Percentiles rank a stretch among this genome's conserved stretches.
Evolutionary conservation across 345 rosid genomes (phyloP).

Genomic region (Syzygium oleosum): DNA sequence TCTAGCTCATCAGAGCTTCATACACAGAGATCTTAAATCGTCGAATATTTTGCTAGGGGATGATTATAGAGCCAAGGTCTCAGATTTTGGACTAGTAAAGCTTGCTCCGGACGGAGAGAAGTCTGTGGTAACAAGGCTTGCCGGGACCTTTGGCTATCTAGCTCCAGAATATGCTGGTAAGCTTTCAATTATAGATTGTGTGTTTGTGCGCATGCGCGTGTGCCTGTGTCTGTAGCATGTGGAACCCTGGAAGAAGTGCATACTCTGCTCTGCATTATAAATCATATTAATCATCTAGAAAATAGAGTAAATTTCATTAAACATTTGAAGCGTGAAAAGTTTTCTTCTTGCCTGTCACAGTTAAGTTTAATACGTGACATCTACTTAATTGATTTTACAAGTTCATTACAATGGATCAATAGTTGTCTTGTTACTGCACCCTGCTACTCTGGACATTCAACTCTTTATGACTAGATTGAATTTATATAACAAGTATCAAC

Average conservation of each 20-base stretch:
- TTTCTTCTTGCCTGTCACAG: background rate
- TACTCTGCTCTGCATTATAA: background rate
- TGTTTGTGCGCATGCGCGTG: background rate
- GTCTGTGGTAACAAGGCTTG: conserved; percentile 61
- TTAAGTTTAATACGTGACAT: background rate
- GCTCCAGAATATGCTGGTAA: conserved; percentile 93
- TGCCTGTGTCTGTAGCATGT: background rate
- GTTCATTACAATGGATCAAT: background rate
- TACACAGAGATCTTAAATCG: conserved; percentile 74
- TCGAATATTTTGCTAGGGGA: conserved; percentile 69
- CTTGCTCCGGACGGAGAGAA: conserved; percentile 67
- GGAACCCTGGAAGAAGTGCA: background rate
- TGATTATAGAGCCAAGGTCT: conserved; percentile 65
- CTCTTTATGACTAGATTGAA: background rate
- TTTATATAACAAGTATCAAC: background rate
- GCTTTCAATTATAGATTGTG: background rate
- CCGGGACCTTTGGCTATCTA: conserved; percentile 76
- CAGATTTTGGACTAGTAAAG: conserved; percentile 77
- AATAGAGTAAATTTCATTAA: background rate
- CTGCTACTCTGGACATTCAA: background rate
- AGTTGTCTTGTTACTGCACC: background rate
- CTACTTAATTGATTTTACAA: background rate
- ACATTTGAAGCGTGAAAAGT: background rate
- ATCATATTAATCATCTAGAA: background rate
- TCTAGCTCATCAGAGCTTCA: conserved; percentile 65